phyloP scores from a whole-genome alignment of 345 rosid genomes.

The Salix exigua region DNA sequence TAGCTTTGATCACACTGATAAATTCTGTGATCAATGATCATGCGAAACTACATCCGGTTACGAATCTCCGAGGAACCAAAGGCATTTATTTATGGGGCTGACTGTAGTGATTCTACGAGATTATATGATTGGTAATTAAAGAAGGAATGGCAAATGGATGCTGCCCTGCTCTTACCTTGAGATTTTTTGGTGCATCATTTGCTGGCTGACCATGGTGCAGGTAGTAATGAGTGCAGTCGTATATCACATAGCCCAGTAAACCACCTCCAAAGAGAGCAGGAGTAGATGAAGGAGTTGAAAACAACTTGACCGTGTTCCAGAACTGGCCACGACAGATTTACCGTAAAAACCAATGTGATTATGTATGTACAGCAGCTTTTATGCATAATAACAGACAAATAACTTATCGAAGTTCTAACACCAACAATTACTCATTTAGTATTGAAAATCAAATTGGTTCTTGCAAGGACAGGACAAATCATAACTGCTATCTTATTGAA shows the following conservation, averaged over 20 bases:
- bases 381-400: not conserved
- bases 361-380: not conserved
- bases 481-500: not conserved
- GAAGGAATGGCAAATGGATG: not conserved
- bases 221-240: slow-evolving; percentile 89
- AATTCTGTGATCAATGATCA: not conserved
- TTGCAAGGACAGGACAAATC: not conserved
- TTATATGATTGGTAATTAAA: not conserved
- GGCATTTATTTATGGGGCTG: not conserved
- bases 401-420: not conserved
- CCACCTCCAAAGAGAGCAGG: slow-evolving; percentile 92
- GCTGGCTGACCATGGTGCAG: slow-evolving; percentile 93
- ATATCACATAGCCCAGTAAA: slow-evolving; percentile 79
- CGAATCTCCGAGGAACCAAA: not conserved
- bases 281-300: slow-evolving; percentile 62
- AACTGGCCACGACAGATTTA: slow-evolving; percentile 40
- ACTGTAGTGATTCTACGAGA: not conserved
- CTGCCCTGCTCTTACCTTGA: slow-evolving; percentile 50
- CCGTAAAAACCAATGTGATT: not conserved
- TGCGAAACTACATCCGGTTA: not conserved
- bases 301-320: slow-evolving; percentile 57
- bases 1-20: not conserved
- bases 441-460: not conserved
- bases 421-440: not conserved
- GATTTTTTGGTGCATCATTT: slow-evolving; percentile 45